Evolutionary conservation across 306 rosid species (phyloP).

Genomic region (Quercus alba): DNA sequence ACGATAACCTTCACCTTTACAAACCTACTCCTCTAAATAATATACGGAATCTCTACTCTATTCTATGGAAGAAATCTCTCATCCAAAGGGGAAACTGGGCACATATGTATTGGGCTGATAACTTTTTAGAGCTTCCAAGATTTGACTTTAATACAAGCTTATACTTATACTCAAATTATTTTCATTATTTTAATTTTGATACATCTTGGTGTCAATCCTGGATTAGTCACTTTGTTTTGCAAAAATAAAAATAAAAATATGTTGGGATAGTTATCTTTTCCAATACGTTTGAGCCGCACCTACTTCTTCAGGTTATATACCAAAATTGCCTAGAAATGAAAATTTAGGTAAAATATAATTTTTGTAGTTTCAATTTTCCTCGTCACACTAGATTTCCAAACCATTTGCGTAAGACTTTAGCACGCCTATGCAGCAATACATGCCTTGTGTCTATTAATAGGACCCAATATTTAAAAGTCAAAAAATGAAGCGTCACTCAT

Average conservation of each 20-base stretch:
- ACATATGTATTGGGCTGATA: too few relatives aligned
- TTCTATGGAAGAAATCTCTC: too few relatives aligned
- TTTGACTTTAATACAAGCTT: too few relatives aligned
- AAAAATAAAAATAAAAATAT: not conserved
- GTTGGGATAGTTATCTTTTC: not conserved
- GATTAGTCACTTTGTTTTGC: not conserved
- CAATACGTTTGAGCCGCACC: not conserved
- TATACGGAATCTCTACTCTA: too few relatives aligned
- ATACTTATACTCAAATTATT: too few relatives aligned
- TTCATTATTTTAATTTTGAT: too few relatives aligned
- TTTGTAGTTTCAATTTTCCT: not conserved
- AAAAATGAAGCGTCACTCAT: not conserved
- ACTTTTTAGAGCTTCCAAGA: too few relatives aligned
- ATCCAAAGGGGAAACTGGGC: too few relatives aligned
- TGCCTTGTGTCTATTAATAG: not conserved
- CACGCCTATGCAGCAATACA: not conserved
- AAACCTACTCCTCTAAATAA: too few relatives aligned
- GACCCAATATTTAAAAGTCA: not conserved
- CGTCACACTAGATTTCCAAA: not conserved
- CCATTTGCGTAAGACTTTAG: constrained; percentile 3
- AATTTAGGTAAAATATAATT: not conserved
- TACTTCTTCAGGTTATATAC: constrained; percentile 1
- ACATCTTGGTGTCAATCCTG: not conserved
- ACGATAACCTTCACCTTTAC: too few relatives aligned
- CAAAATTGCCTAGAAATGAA: not conserved